Evolutionary conservation across 108 stramenopile species (phyloP), one percentile per base, ranked within the genome.

Genomic region (Ochromonas danica): DNA sequence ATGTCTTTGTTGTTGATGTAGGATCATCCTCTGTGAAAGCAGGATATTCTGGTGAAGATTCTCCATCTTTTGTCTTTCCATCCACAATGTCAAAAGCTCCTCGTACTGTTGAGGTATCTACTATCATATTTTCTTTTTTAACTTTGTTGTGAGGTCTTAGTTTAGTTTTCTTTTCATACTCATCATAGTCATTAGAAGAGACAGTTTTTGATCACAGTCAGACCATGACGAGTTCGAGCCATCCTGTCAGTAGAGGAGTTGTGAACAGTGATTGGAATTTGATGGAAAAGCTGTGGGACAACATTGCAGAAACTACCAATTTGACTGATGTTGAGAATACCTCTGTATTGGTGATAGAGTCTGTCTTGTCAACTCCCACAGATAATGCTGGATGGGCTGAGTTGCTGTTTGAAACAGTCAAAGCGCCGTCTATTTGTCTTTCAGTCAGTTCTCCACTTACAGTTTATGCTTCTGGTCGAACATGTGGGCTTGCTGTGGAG

Each of bases 11-110:
- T n/a, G n/a, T n/a, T n/a, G n/a, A n/a, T n/a, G n/a, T n/a, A 51
- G 63, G 63, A 35, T 67, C 63, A 67, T 67, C 72, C 3, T 42
- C 40, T 6, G 43, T 75, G 40, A 75, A 75, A 36, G 72, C 72
- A 42, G 72, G 72, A 35, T 75, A 75, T 41, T 14, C 10, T 27
- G 72, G 72, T 57, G 72, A 75, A 31, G 72, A 75, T 75, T 3
- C 25, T 60, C 72, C 72, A 10, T 45, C 72, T 41, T 57, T 14
- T 27, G 72, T 75, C 3, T 57, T 75, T 60, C 72, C 72, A 30
- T 75, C 72, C 51, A 60, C 31, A 22, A 25, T 33, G 25, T 10
- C 17, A 57, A 57, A 22, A 57, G 51, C 51, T 10, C 22, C n/a
- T n/a, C n/a, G n/a, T n/a, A n/a, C n/a, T n/a, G n/a, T n/a, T n/a